Conservation (phyloP, 371 early-diverging fungal genomes). For the Saksenaea vasiformis region DNA sequence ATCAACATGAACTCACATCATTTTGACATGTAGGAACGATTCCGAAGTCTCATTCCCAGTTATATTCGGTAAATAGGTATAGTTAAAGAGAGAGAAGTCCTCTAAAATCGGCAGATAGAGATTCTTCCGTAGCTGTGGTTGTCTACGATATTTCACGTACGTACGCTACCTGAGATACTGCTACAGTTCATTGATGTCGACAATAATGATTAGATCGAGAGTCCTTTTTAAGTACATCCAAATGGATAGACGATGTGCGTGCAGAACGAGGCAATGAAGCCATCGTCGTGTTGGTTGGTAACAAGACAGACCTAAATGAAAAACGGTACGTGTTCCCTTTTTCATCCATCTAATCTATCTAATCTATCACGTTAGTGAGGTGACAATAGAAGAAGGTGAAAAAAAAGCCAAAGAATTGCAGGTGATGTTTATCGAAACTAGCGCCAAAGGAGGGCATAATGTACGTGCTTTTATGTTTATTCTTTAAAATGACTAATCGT, state of each 20-base stretch:
- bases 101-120: conserved; percentile 27
- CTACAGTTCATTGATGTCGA: background rate
- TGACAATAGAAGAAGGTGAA: conserved; percentile 95
- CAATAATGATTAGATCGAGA: conserved; percentile 74
- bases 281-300: conserved; percentile 97
- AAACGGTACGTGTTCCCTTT: conserved; percentile 61
- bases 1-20: conserved; percentile 5
- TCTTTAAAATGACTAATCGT: background rate
- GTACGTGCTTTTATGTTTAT: conserved; percentile 30
- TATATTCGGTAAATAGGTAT: conserved; percentile 78
- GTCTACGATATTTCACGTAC: conserved; percentile 96
- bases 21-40: conserved; percentile 75
- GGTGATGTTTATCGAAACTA: conserved; percentile 97
- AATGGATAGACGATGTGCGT: conserved; percentile 99
- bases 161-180: conserved; percentile 11
- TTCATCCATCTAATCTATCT: background rate
- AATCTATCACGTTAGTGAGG: conserved; percentile 60
- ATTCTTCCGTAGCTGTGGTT: conserved; percentile 97
- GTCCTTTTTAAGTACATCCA: conserved; percentile 92
- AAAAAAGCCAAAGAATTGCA: conserved; percentile 91
- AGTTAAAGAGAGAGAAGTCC: background rate
- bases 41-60: conserved; percentile 96
- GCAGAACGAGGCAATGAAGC: conserved; percentile 98
- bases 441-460: conserved; percentile 97
- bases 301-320: conserved; percentile 97